Evolutionary conservation across 345 rosid genomes (phyloP).

Genomic region (Dimocarpus longan): DNA sequence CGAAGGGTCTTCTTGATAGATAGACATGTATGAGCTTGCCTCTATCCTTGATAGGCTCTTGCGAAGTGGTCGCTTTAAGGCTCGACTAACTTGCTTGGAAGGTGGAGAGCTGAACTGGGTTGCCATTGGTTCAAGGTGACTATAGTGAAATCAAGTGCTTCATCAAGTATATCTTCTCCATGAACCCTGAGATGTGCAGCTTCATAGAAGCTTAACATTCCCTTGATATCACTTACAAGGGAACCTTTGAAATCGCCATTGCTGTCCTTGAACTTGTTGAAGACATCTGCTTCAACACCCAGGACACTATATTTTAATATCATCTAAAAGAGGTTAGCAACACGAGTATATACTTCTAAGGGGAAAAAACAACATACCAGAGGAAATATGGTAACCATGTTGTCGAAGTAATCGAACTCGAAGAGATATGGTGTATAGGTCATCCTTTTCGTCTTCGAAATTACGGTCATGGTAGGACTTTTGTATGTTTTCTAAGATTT

Average conservation of each 20-base stretch:
- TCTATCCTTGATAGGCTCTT: constrained; percentile 27
- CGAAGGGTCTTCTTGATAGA: constrained; percentile 24
- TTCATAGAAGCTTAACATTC: constrained; percentile 41
- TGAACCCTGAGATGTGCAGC: constrained; percentile 36
- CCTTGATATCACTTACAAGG: constrained; percentile 15
- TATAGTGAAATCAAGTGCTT: constrained; percentile 38
- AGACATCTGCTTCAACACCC: constrained; percentile 25
- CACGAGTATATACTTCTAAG: too few relatives aligned
- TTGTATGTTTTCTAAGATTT: constrained; percentile 5
- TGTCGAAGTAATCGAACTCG: too few relatives aligned
- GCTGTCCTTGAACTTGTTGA: neutral
- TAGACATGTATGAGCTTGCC: constrained; percentile 28
- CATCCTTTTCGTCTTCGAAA: neutral
- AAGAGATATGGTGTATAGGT: too few relatives aligned
- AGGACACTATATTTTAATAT: constrained; percentile 1
- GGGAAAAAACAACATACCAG: neutral
- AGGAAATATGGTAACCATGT: too few relatives aligned
- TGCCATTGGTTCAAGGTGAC: constrained; percentile 12
- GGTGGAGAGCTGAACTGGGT: neutral
- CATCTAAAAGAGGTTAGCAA: constrained; percentile 5
- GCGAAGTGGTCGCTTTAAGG: constrained; percentile 7
- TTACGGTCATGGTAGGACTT: too few relatives aligned
- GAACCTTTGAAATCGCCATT: constrained; percentile 16
- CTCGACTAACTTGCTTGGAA: constrained; percentile 12
- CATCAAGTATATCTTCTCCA: constrained; percentile 42